Conservation (phyloP, 306 rosid genomes). For the Trifolium pratense region DNA sequence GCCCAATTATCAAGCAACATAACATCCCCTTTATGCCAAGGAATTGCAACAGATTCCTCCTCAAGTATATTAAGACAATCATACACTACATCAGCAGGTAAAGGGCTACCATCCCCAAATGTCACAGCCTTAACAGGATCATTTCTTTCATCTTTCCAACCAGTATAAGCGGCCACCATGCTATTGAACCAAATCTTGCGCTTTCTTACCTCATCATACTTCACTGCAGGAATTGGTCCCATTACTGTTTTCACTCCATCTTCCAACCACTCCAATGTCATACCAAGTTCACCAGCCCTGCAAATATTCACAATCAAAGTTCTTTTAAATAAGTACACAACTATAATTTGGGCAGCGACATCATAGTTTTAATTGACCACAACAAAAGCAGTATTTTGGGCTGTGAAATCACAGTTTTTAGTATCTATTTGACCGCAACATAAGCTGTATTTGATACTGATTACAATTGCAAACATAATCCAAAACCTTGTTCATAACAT, state of each 20-base stretch:
- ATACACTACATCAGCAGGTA: conserved; percentile 63
- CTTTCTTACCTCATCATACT: conserved; percentile 56
- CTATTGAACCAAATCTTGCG: conserved; percentile 90
- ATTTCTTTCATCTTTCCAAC: conserved; percentile 48
- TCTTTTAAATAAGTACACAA: neutral
- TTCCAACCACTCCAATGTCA: conserved; percentile 84
- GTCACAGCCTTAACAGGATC: conserved; percentile 86
- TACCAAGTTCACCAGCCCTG: conserved; percentile 82
- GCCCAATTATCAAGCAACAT: conserved; percentile 82
- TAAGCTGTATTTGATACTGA: neutral
- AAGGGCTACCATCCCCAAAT: conserved; percentile 74
- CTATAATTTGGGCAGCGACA: neutral
- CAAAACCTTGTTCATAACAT: neutral
- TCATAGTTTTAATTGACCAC: neutral
- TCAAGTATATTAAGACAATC: conserved; percentile 65
- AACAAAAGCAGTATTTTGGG: neutral
- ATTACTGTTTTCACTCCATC: conserved; percentile 73
- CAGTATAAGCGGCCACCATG: conserved; percentile 85
- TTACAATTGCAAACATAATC: neutral
- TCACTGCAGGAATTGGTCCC: conserved; percentile 90
- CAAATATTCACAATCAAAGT: conserved; percentile 23
- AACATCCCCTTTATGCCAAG: conserved; percentile 71
- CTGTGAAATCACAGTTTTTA: neutral
- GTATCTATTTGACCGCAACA: neutral
- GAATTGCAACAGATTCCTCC: conserved; percentile 70